These are phyloP conservation scores for Trichoderma semiorbis DNA, from an alignment of 2,329 filamentous ascomycete genomes.

Conservation along the genomic window DNA sequence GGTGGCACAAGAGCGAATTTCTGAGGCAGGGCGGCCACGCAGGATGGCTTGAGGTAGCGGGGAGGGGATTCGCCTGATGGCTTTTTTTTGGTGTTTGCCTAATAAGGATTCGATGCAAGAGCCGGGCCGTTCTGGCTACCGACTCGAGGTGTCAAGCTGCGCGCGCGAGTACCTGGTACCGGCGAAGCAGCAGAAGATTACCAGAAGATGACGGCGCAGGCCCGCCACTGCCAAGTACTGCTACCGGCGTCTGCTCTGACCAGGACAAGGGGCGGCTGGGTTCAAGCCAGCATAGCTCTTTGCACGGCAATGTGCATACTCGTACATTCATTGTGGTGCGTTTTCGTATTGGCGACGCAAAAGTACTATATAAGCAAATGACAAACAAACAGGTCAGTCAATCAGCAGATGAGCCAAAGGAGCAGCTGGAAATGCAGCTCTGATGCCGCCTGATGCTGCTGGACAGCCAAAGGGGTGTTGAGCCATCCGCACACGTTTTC, in stretches of 20 bases:
- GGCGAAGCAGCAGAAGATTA: background rate
- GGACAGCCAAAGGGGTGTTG: background rate
- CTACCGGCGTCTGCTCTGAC: background rate
- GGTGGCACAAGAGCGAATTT: background rate
- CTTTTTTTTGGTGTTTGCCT: constrained; percentile 4
- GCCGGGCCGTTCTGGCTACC: background rate
- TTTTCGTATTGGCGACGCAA: background rate
- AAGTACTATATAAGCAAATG: background rate
- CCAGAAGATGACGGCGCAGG: background rate
- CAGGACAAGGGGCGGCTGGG: background rate
- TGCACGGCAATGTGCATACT: background rate
- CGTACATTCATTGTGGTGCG: background rate
- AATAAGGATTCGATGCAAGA: constrained; percentile 9
- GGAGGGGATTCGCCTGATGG: background rate
- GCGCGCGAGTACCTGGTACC: background rate
- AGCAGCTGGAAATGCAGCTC: background rate
- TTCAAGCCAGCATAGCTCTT: background rate
- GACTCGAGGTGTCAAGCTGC: background rate
- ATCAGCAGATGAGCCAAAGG: background rate
- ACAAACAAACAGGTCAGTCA: background rate
- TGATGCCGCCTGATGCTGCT: background rate
- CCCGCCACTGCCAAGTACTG: background rate
- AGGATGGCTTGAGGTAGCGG: background rate
- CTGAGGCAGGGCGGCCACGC: background rate
- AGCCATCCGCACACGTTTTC: background rate